Conservation (phyloP, 75 land plant species). For the Selaginella tamariscina region DNA sequence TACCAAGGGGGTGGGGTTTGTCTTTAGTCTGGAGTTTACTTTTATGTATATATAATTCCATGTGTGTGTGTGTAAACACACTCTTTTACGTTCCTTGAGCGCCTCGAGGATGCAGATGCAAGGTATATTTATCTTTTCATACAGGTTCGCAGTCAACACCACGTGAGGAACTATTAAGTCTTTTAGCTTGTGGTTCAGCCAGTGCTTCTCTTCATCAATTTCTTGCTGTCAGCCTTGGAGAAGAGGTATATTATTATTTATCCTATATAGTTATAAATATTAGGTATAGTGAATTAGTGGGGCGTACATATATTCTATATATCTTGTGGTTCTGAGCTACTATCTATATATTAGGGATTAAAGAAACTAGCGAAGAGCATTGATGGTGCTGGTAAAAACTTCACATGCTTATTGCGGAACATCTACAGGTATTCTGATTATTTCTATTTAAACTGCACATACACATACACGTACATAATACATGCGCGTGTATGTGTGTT, state of each 20-base stretch:
- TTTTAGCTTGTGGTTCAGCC: conserved; percentile 76
- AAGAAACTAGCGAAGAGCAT: conserved; percentile 68
- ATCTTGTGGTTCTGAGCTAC: too few relatives aligned
- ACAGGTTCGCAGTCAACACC: conserved; percentile 38
- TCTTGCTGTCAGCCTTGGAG: conserved; percentile 79
- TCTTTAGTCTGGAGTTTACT: not conserved
- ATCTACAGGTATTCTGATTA: conserved; percentile 55
- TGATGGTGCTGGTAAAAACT: conserved; percentile 66
- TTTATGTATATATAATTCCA: too few relatives aligned
- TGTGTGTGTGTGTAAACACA: too few relatives aligned
- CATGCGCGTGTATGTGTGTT: not conserved
- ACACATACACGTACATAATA: not conserved
- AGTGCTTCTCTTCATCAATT: conserved; percentile 87
- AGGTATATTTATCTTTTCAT: not conserved
- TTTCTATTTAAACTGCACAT: conserved; percentile 8
- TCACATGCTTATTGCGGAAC: conserved; percentile 49
- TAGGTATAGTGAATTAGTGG: too few relatives aligned
- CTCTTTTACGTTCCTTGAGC: too few relatives aligned
- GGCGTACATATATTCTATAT: too few relatives aligned
- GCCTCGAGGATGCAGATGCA: too few relatives aligned
- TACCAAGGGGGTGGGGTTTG: not conserved
- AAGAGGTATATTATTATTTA: conserved; percentile 43
- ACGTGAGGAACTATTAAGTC: conserved; percentile 73
- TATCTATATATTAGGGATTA: conserved; percentile 39
- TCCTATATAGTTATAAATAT: too few relatives aligned